These are phyloP conservation scores for Nitzschia sp. DNA, from an alignment of 108 stramenopile species.

Conservation along the genomic window DNA sequence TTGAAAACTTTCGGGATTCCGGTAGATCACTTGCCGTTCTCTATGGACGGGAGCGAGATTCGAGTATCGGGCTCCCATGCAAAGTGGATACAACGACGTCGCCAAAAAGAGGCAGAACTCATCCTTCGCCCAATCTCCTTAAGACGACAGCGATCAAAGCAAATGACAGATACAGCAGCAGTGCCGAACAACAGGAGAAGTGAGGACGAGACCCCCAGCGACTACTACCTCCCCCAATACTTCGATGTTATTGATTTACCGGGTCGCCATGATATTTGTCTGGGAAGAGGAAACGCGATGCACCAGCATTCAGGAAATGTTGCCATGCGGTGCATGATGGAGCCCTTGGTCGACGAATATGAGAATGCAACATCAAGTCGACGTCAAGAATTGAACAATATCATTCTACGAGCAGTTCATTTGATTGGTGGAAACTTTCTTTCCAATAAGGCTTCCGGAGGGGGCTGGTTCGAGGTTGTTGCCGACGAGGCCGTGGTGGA, in stretches of 20 bases:
- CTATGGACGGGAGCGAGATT: constrained; percentile 6
- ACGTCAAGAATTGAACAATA: constrained; percentile 9
- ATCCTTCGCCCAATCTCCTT: not conserved
- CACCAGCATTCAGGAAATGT: constrained; percentile 11
- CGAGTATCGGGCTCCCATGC: constrained; percentile 3
- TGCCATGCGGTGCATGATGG: constrained; percentile 10
- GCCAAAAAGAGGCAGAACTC: not conserved
- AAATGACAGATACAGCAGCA: not conserved
- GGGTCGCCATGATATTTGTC: constrained; percentile 6
- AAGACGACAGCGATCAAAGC: not conserved
- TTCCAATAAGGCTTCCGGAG: not conserved
- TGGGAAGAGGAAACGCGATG: constrained; percentile 3
- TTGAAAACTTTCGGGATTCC: constrained; percentile 3
- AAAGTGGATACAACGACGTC: constrained; percentile 5
- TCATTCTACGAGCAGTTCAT: not conserved
- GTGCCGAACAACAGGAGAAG: not conserved
- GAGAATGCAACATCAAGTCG: not conserved
- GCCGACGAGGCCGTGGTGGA: not conserved
- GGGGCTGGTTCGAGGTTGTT: constrained; percentile 2
- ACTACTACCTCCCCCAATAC: no score
- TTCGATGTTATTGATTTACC: constrained; percentile 7
- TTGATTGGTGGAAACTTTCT: constrained; percentile 6
- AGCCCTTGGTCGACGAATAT: constrained; percentile 5
- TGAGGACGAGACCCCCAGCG: not conserved
- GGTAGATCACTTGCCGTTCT: not conserved